Base-by-base conservation (phyloP, 352 stramenopile genomes). In the Phytopythium litorale region DNA sequence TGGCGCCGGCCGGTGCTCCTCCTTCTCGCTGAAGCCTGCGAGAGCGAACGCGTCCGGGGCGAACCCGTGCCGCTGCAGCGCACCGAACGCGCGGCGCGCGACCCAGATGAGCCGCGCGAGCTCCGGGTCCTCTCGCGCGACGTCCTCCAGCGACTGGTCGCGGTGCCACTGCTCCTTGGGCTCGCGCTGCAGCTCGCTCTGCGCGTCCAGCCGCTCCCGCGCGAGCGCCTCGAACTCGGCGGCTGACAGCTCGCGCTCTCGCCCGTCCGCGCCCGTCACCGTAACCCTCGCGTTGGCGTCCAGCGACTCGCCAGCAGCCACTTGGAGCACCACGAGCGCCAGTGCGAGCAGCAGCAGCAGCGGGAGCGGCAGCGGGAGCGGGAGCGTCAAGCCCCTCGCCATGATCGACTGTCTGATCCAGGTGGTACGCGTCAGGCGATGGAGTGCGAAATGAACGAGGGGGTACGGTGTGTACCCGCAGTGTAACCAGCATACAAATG, bases 1-100 rank as follows among this genome's bases (percentile, higher is more conserved):
- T 49, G 49, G 58, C 67, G 48, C 57, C 52, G 33, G 35, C 4
- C 43, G 58, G 48, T 23, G 18, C 12, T 30, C 52, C 4, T 76
- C 72, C 54, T 80, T 64, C 50, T 91, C 78, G 32, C 69, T 88
- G 49, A 89, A 91, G 56, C 82, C 69, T 35, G 68, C 23, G 58
- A 89, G 76, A 12, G 56, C 33, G 64, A 84, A 88, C 7, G 74
- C 78, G 4, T 58, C 38, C 28, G 67, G 72, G 4, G 82, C 82
- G 62, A 88, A 87, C 8, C 82, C 79, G 60, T 82, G 76, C 19
- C 70, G 68, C 65, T 89, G 76, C 13, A 91, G 67, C 63, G 80
- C 76, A 25, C 37, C 56, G 50, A 91, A 88, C 35, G 75, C 76
- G 25, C 73, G 67, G 58, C 68, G 46, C 3, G 79, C 70, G 40